These are phyloP conservation scores for Papiliotrema terrestris DNA, from an alignment of 1,284 basidiomycete genomes.

Conservation along the genomic window DNA sequence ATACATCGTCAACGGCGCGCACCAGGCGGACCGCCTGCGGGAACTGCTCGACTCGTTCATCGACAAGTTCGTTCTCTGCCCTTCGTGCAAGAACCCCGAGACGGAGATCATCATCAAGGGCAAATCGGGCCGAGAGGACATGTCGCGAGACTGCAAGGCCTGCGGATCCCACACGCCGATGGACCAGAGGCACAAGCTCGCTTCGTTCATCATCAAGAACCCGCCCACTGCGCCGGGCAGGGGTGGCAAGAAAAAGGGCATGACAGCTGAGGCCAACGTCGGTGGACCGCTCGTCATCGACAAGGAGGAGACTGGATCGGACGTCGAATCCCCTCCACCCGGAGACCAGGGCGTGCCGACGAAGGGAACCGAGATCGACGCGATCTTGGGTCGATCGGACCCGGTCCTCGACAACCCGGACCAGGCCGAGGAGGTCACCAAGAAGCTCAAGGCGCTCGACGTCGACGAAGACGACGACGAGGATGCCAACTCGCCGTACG, in stretches of 20 bases:
- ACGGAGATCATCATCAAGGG: constrained; percentile 86
- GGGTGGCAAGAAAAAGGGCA: constrained; percentile 59
- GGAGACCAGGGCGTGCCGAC: constrained; percentile 33
- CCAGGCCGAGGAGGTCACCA: constrained; percentile 70
- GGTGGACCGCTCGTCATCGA: constrained; percentile 45
- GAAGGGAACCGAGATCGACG: constrained; percentile 41
- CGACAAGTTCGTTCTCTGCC: constrained; percentile 96
- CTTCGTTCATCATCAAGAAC: constrained; percentile 96
- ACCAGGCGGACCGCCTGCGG: constrained; percentile 85
- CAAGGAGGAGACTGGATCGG: constrained; percentile 28
- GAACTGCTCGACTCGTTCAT: constrained; percentile 97
- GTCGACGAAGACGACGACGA: constrained; percentile 79
- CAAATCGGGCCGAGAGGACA: constrained; percentile 69
- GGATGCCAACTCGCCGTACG: constrained; percentile 81
- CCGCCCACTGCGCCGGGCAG: constrained; percentile 74
- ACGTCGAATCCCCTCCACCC: constrained; percentile 25
- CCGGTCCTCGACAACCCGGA: constrained; percentile 38
- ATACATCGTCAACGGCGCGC: constrained; percentile 98
- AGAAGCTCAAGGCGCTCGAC: constrained; percentile 76
- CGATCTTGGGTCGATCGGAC: constrained; percentile 32
- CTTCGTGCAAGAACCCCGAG: constrained; percentile 98
- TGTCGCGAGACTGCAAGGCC: constrained; percentile 96
- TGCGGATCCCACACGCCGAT: constrained; percentile 88
- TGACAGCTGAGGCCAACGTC: constrained; percentile 46
- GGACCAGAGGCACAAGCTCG: constrained; percentile 97